Base-by-base conservation (phyloP, 441 rosid species). In the Brassica balearica region DNA sequence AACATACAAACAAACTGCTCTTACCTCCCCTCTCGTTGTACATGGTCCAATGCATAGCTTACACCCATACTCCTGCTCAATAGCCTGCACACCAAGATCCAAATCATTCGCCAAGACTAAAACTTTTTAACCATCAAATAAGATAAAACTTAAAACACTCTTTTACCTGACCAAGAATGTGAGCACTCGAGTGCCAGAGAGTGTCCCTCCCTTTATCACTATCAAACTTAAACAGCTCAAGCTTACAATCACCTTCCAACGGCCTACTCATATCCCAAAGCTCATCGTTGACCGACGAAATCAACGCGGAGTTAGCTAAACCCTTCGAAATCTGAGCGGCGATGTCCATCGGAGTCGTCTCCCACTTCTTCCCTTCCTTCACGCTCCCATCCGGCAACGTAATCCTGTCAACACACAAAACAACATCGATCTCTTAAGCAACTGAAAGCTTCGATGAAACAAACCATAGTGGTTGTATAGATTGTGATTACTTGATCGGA, bases 171-270 rank as follows among this genome's bases (percentile, higher is more conserved):
- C 99, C 99, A 71, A 96, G 97, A 82, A 96, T 91, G 84, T 96
- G 98, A 15, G 98, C 98, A 65, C 99, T 96, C 11, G 99, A 96
- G 82, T 96, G 99, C 98, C 98, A 96, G 53, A 94, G 93, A 53
- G 99, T 91, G 76, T 96, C 97, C 2, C 98, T 91, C 3, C 99
- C 98, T 82, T 91, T 92, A 8, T 94, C 97, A 1, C 77, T 82
- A 19, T 94, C 98, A 58, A 92, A 96, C 19, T 84, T 87, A 83
- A 87, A 89, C 20, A 96, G 69, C 85, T 91, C 83, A 41, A 96
- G 90, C 74, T 92, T 87, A 66, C 96, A 94, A 55, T 91, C 94
- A 41, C 84, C 86, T 82, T 96, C 98, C 15, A 96, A 76, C 2
- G 96, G 94, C 77, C 98, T 84, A 5, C 53, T 88, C 97, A 96